Evolutionary conservation across 1,284 basidiomycete species (phyloP).

Genomic region (Moniliella sp.): DNA sequence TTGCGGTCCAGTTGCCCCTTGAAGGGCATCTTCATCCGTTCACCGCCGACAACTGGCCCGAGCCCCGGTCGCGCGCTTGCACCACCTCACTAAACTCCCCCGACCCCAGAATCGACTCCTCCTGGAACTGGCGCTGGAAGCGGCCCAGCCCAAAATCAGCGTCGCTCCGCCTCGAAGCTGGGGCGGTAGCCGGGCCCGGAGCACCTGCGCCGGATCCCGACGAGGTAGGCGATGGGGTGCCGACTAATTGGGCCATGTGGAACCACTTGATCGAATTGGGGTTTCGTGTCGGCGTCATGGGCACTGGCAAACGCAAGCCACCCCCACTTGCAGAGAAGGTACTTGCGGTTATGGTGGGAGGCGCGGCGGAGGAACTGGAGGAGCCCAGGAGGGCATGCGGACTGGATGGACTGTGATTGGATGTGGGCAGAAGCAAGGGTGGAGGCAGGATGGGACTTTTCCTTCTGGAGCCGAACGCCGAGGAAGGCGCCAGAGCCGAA

Average conservation of each 20-base stretch:
- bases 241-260: constrained; percentile 18
- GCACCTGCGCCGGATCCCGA: too few relatives aligned
- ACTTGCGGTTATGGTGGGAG: too few relatives aligned
- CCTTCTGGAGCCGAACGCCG: too few relatives aligned
- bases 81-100: constrained; percentile 87
- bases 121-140: constrained; percentile 42
- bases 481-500: too few relatives aligned
- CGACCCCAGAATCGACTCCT: constrained; percentile 63
- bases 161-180: too few relatives aligned
- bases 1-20: constrained; percentile 64
- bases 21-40: constrained; percentile 75
- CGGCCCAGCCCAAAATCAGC: too few relatives aligned
- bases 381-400: too few relatives aligned
- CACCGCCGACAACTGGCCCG: constrained; percentile 54
- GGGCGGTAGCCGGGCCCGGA: too few relatives aligned
- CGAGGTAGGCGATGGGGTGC: constrained; percentile 18
- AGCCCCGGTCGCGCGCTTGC: constrained; percentile 56
- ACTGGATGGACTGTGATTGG: too few relatives aligned
- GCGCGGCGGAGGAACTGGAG: too few relatives aligned
- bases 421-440: too few relatives aligned
- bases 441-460: too few relatives aligned
- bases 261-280: constrained; percentile 23
- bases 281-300: constrained; percentile 28
- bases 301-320: constrained; percentile 7
- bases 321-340: constrained; percentile 9